phyloP scores from a whole-genome alignment of 164 flowering plant species.

The Magnolia changhungtana region DNA sequence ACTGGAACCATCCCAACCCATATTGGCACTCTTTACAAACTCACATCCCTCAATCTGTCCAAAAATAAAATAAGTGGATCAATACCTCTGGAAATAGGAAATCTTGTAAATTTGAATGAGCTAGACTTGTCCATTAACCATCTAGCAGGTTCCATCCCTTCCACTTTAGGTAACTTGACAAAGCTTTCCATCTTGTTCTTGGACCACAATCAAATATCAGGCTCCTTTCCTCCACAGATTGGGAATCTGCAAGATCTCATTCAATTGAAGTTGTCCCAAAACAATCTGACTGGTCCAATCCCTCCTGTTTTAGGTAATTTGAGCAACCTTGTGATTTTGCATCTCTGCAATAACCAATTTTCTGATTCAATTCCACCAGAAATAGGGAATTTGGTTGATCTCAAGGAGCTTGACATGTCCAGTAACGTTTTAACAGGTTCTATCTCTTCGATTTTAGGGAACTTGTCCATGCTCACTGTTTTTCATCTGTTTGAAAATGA shows the following conservation, averaged over 20 bases:
- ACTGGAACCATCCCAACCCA: no score
- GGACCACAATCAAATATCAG: constrained; percentile 12
- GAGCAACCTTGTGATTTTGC: background rate
- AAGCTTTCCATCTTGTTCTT: constrained; percentile 6
- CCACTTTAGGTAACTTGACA: constrained; percentile 17
- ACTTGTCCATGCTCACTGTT: background rate
- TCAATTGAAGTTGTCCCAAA: background rate
- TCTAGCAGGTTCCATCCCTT: constrained; percentile 5
- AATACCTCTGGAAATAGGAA: constrained; percentile 5
- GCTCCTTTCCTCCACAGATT: constrained; percentile 20
- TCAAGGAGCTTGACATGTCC: background rate
- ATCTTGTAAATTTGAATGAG: constrained; percentile 1
- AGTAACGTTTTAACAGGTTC: background rate
- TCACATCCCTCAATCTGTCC: background rate
- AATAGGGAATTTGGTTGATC: background rate
- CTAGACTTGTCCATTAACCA: background rate
- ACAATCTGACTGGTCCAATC: background rate
- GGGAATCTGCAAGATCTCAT: constrained; percentile 10
- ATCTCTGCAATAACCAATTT: background rate
- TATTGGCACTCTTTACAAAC: background rate
- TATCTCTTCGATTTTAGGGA: background rate
- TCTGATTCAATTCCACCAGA: background rate
- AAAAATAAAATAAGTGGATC: background rate
- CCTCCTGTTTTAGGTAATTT: background rate
- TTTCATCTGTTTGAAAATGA: no score